Evolutionary conservation across 2,329 filamentous ascomycete genomes (phyloP).

Genomic region (Penicillium polonicum): DNA sequence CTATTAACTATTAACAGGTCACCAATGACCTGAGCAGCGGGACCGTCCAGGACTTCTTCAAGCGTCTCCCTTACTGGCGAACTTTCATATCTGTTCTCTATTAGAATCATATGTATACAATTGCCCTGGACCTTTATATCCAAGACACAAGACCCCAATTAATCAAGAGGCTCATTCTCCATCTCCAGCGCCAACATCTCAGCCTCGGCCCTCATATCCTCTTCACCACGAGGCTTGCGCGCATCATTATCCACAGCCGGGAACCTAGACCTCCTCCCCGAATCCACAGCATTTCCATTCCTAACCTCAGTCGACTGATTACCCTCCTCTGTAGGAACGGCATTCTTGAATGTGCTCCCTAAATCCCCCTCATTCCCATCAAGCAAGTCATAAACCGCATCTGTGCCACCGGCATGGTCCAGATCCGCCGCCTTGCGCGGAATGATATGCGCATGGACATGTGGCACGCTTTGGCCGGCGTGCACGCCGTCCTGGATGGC

Average conservation of each 20-base stretch:
- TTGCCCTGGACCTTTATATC: background rate
- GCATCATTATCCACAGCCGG: slow-evolving; percentile 69
- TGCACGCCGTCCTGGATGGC: slow-evolving; percentile 90
- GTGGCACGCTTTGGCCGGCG: slow-evolving; percentile 89
- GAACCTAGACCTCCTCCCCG: slow-evolving; percentile 59
- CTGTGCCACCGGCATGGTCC: slow-evolving; percentile 58
- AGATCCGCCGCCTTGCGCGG: slow-evolving; percentile 64
- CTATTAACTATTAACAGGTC: background rate
- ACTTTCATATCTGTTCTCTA: background rate
- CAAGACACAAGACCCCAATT: background rate
- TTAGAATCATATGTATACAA: background rate
- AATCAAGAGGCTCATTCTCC: slow-evolving; percentile 38
- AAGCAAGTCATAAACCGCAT: slow-evolving; percentile 79
- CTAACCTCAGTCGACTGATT: slow-evolving; percentile 16
- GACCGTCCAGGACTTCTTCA: background rate
- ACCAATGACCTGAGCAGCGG: background rate
- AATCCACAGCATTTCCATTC: slow-evolving; percentile 31
- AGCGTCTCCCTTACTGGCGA: background rate
- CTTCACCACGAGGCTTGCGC: slow-evolving; percentile 64
- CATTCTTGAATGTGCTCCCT: slow-evolving; percentile 66
- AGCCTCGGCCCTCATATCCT: slow-evolving; percentile 80
- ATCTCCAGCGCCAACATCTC: slow-evolving; percentile 53
- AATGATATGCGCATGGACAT: slow-evolving; percentile 91
- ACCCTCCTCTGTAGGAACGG: slow-evolving; percentile 22
- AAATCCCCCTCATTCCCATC: slow-evolving; percentile 84